A percentile compares a stretch with the other conserved stretches of the same genome.
phyloP scores from a whole-genome alignment of 495 filamentous ascomycete genomes.

The Penicillium salamii region DNA sequence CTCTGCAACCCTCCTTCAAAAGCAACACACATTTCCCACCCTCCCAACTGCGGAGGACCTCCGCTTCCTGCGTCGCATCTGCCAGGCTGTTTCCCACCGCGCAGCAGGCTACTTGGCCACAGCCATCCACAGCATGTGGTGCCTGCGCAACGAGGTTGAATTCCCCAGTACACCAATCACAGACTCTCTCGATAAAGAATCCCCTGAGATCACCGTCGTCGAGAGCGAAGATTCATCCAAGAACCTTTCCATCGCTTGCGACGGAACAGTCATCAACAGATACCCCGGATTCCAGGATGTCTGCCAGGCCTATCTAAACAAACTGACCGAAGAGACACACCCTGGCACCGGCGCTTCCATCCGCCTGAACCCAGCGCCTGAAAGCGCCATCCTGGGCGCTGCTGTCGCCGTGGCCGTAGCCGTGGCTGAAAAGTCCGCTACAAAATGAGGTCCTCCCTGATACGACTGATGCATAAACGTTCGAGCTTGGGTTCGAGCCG shows the following conservation, averaged over 20 bases:
- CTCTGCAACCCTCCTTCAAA: conserved; percentile 47
- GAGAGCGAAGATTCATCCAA: conserved; percentile 32
- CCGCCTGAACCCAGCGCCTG: conserved; percentile 47
- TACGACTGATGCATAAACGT: conserved; percentile 14
- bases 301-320: conserved; percentile 49
- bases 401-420: conserved; percentile 55
- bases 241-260: conserved; percentile 50
- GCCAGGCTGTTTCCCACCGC: conserved; percentile 54
- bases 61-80: conserved; percentile 51
- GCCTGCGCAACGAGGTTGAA: conserved; percentile 51
- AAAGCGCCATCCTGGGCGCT: conserved; percentile 55
- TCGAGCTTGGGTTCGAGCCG: conserved; percentile 13
- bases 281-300: conserved; percentile 53
- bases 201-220: conserved; percentile 40
- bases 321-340: conserved; percentile 35
- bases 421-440: conserved; percentile 21
- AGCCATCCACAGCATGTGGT: conserved; percentile 63
- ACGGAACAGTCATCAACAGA: conserved; percentile 60
- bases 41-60: conserved; percentile 51
- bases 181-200: conserved; percentile 31
- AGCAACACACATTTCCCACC: conserved; percentile 46
- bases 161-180: conserved; percentile 17
- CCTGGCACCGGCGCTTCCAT: conserved; percentile 24
- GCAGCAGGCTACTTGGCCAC: conserved; percentile 63
- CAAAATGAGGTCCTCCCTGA: background rate